Conservation (phyloP, 169 alveolate genomes). For the Plasmodium adleri region DNA sequence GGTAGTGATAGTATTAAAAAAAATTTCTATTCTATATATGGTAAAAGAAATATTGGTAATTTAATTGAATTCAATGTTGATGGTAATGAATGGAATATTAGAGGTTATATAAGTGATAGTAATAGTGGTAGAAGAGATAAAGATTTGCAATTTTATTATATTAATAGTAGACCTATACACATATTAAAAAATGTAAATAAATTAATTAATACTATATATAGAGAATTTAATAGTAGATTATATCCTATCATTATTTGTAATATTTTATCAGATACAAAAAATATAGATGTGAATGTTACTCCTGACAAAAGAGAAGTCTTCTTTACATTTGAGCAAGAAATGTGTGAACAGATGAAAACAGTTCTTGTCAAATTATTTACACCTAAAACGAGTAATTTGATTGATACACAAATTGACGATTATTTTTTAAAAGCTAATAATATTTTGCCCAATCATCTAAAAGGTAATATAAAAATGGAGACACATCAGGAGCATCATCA, state of each 20-base stretch:
- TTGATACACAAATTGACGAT: conserved; percentile 66
- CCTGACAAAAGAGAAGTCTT: conserved; percentile 86
- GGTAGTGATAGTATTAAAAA: conserved; percentile 76
- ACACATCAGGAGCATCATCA: neutral
- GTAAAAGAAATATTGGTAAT: conserved; percentile 77
- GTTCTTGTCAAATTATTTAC: conserved; percentile 40
- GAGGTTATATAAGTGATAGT: conserved; percentile 73
- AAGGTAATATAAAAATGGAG: neutral
- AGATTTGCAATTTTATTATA: conserved; percentile 81
- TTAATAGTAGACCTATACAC: conserved; percentile 84
- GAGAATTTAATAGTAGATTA: conserved; percentile 81
- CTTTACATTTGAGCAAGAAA: conserved; percentile 79
- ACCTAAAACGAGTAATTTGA: conserved; percentile 26
- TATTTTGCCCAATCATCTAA: neutral
- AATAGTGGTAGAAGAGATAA: conserved; percentile 80
- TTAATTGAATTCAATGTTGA: conserved; percentile 74
- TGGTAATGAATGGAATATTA: conserved; percentile 57
- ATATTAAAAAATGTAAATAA: conserved; percentile 78
- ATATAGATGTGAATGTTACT: conserved; percentile 82
- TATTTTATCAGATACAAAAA: conserved; percentile 72
- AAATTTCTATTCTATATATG: conserved; percentile 78
- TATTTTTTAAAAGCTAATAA: conserved; percentile 47
- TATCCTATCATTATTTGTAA: conserved; percentile 81
- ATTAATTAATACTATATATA: conserved; percentile 77
- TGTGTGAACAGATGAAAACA: conserved; percentile 49